Evolutionary conservation across 345 rosid genomes (phyloP), one percentile per base, ranked within the genome.

Genomic region (Bruguiera sexangula): DNA sequence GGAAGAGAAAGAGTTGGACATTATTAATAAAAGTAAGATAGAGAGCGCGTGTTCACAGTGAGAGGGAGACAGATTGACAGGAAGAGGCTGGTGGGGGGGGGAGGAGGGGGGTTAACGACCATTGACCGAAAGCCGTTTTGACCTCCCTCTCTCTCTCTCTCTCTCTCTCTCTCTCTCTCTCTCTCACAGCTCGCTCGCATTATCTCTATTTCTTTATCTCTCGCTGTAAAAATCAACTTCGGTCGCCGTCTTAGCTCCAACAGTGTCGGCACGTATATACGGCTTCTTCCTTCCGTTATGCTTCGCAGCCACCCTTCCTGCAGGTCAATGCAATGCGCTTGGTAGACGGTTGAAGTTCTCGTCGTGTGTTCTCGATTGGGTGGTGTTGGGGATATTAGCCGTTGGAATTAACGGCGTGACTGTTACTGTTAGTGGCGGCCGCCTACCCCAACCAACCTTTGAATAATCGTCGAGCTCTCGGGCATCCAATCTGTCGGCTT

Each of bases 51-150:
- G 26, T 53, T 53, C 11, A 53, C 6, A 50, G 39, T 1, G 27
- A 53, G 18, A 8, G 19, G 46, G 9, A 7, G 13, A 13, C 26
- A 18, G 64, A 37, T 22, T 63, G 31, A 34, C 55, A 34, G 34
- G 9, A 50, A 32, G 48, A 70, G 68, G 70, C 56, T 57, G 61
- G 76, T 80, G 74, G 78, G 37, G 9, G 37, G 37, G 1, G 37
- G 37, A 9, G 37, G 37, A 0, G 37, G 10, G 10, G 37, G 37
- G 9, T 1, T 34, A 7, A 6, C 9, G 7, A 34, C 37, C 46
- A 2, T 85, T 85, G 91, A 87, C 87, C 78, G 72, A 75, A 75
- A 69, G 78, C 82, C 80, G 76, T 62, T 77, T 75, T 79, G 87
- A 84, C 90, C 75, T 60, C 80, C 82, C 84, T 78, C 68, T 46